Percentiles rank a stretch among this genome's conserved stretches.
Evolutionary conservation across 2,329 filamentous ascomycete genomes (phyloP).

Genomic region (Lachnum nothofagi): DNA sequence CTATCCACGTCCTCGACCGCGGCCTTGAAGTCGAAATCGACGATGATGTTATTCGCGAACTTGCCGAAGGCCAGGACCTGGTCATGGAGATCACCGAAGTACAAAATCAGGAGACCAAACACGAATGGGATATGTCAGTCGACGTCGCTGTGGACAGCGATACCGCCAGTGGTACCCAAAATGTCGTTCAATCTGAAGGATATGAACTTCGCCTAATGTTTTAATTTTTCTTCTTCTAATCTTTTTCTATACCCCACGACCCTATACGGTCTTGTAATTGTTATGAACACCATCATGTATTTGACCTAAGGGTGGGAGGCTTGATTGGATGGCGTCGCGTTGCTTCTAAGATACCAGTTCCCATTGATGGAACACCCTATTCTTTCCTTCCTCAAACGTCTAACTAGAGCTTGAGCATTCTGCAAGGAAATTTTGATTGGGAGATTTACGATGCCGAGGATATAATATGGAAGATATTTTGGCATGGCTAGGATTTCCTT

Average conservation of each 20-base stretch:
- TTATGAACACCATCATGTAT: constrained; percentile 22
- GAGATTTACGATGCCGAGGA: constrained; percentile 4
- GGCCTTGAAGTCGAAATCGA: constrained; percentile 83
- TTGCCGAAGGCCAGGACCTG: constrained; percentile 91
- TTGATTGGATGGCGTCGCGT: constrained; percentile 21
- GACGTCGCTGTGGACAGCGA: constrained; percentile 37
- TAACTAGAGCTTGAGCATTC: constrained; percentile 17
- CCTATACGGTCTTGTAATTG: constrained; percentile 28
- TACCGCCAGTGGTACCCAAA: constrained; percentile 20
- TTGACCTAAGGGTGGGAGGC: constrained; percentile 13
- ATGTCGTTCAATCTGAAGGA: constrained; percentile 26
- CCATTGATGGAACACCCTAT: constrained; percentile 20
- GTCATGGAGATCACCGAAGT: constrained; percentile 55
- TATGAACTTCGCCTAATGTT: constrained; percentile 34
- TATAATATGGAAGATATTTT: background rate
- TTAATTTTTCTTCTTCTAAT: constrained; percentile 25
- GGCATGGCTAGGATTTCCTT: background rate
- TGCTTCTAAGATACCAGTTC: constrained; percentile 29
- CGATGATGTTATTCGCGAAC: constrained; percentile 77
- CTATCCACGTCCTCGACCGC: constrained; percentile 65
- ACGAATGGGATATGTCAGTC: constrained; percentile 59
- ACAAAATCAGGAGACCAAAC: constrained; percentile 40
- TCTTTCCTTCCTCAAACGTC: constrained; percentile 10
- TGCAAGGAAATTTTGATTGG: constrained; percentile 5
- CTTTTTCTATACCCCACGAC: constrained; percentile 23